Evolutionary conservation across 2,329 filamentous ascomycete species (phyloP).

Genomic region (Claviceps pazoutovae): DNA sequence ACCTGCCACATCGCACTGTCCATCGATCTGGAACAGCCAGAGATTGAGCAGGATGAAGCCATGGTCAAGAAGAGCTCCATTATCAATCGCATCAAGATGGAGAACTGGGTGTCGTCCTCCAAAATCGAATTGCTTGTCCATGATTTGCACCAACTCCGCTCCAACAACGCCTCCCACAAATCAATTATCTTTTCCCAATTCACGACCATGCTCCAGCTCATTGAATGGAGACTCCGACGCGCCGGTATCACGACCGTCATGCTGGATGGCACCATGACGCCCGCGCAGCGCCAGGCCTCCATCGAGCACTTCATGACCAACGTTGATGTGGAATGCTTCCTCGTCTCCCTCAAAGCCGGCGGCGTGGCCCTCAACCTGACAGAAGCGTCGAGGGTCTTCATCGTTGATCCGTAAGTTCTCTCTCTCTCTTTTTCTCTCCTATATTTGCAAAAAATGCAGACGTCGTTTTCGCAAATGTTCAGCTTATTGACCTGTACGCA

Average conservation of each 20-base stretch:
- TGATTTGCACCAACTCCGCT: conserved; percentile 81
- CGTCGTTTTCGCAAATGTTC: neutral
- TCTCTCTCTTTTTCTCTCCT: neutral
- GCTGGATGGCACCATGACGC: conserved; percentile 95
- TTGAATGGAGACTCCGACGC: conserved; percentile 89
- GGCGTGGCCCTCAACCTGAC: conserved; percentile 92
- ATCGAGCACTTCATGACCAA: conserved; percentile 97
- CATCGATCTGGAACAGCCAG: conserved; percentile 89
- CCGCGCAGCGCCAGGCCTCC: conserved; percentile 78
- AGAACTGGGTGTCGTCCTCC: conserved; percentile 94
- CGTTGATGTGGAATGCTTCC: conserved; percentile 83
- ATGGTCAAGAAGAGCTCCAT: conserved; percentile 90
- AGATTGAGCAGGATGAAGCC: conserved; percentile 82
- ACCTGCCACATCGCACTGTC: conserved; percentile 79
- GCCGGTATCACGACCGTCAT: conserved; percentile 98
- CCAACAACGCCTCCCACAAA: conserved; percentile 86
- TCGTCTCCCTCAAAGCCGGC: conserved; percentile 91
- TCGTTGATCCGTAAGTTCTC: conserved; percentile 73
- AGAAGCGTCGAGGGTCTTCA: conserved; percentile 88
- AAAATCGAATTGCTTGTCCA: conserved; percentile 97
- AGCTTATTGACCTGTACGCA: neutral
- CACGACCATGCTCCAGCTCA: conserved; percentile 90
- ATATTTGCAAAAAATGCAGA: no score
- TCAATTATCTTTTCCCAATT: conserved; percentile 97
- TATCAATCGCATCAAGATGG: conserved; percentile 97